Evolutionary conservation across 2,329 filamentous ascomycete species (phyloP).

Genomic region (Thermothelomyces thermophilus): DNA sequence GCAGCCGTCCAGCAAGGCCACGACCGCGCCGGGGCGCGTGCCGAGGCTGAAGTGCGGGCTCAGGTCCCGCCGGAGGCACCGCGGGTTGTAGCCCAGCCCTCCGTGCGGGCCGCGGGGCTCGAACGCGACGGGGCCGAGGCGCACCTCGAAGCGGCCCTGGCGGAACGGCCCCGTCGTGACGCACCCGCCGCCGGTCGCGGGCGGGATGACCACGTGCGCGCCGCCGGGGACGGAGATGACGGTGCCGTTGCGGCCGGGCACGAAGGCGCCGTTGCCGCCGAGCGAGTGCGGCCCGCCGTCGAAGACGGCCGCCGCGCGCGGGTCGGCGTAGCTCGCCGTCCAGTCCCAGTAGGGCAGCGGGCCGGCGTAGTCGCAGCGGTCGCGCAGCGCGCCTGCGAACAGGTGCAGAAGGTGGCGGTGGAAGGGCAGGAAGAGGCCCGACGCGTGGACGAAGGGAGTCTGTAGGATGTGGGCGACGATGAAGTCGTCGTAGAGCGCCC

Average conservation of each 20-base stretch:
- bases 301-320: slow-evolving; percentile 12
- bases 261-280: slow-evolving; percentile 16
- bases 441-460: slow-evolving; percentile 16
- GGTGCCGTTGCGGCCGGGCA: slow-evolving; percentile 1
- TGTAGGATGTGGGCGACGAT: slow-evolving; percentile 18
- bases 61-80: slow-evolving; percentile 19
- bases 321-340: slow-evolving; percentile 15
- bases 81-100: slow-evolving; percentile 20
- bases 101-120: slow-evolving; percentile 8
- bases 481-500: slow-evolving; percentile 20
- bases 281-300: slow-evolving; percentile 14
- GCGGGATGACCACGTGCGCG: not conserved
- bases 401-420: slow-evolving; percentile 16
- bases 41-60: slow-evolving; percentile 1
- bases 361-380: slow-evolving; percentile 13
- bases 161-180: slow-evolving; percentile 16
- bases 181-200: slow-evolving; percentile 19
- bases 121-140: slow-evolving; percentile 16
- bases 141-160: slow-evolving; percentile 5
- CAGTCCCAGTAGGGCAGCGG: slow-evolving; percentile 32
- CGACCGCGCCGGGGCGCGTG: slow-evolving; percentile 12
- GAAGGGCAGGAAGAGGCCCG: slow-evolving; percentile 18
- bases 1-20: slow-evolving; percentile 11
- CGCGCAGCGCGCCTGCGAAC: slow-evolving; percentile 1
- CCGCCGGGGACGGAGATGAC: not conserved